These are phyloP conservation scores for Lichtheimia corymbifera DNA, from an alignment of 371 early-diverging fungal species.

Conservation along the genomic window DNA sequence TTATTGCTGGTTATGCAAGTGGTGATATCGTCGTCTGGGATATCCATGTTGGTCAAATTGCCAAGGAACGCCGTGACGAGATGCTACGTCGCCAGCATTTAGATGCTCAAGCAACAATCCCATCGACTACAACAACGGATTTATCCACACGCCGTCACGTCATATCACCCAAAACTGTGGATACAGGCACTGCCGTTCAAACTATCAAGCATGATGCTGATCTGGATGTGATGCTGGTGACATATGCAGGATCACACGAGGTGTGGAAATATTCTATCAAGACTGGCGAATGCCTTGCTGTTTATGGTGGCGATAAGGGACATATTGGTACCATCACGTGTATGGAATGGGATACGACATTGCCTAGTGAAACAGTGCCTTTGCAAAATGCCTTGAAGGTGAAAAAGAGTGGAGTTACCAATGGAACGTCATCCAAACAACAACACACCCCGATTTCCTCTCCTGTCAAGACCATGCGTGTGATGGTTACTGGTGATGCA, in stretches of 20 bases:
- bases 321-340: conserved; percentile 38
- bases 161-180: conserved; percentile 18
- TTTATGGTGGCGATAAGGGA: conserved; percentile 22
- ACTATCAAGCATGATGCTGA: conserved; percentile 31
- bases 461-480: conserved; percentile 18
- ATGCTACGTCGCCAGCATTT: conserved; percentile 3
- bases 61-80: conserved; percentile 13
- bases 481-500: conserved; percentile 54
- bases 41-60: conserved; percentile 22
- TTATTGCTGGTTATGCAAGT: conserved; percentile 43
- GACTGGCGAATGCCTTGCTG: conserved; percentile 26
- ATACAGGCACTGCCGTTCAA: conserved; percentile 17
- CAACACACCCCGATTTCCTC: background rate
- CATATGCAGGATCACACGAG: conserved; percentile 22
- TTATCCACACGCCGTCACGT: conserved; percentile 14
- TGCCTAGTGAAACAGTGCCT: conserved; percentile 21
- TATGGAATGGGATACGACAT: conserved; percentile 40
- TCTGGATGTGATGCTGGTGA: conserved; percentile 26
- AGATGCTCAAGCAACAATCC: background rate
- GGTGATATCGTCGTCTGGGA: conserved; percentile 47
- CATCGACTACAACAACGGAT: conserved; percentile 3
- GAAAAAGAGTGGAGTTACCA: background rate
- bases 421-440: background rate
- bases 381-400: conserved; percentile 19
- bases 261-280: conserved; percentile 29